These are phyloP conservation scores for Trichoderma koningii DNA, from an alignment of 2,329 filamentous ascomycete genomes.

Conservation along the genomic window DNA sequence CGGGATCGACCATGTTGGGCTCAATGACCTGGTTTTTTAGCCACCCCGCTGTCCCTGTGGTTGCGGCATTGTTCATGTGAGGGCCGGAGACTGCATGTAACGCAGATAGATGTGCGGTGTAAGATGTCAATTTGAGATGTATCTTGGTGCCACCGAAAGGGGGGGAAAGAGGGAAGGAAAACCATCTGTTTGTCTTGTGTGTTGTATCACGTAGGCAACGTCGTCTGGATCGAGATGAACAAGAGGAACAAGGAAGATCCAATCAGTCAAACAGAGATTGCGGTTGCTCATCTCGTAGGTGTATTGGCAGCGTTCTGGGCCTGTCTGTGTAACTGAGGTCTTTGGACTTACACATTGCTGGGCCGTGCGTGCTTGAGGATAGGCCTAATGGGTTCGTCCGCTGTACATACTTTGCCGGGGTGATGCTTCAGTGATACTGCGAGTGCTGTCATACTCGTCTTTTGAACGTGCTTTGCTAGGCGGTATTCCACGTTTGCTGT, in stretches of 20 bases:
- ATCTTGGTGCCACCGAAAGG: neutral
- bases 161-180: too few relatives aligned
- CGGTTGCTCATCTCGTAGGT: too few relatives aligned
- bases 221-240: too few relatives aligned
- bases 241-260: too few relatives aligned
- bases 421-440: neutral
- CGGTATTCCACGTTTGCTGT: too few relatives aligned
- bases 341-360: neutral
- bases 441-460: too few relatives aligned
- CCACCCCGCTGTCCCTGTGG: neutral
- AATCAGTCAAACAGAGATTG: too few relatives aligned
- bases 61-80: slow-evolving; percentile 11
- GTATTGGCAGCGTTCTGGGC: neutral
- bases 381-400: too few relatives aligned
- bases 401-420: neutral
- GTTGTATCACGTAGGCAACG: neutral
- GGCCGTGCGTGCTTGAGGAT: too few relatives aligned
- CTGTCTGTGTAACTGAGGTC: neutral
- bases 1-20: neutral
- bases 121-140: neutral
- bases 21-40: neutral
- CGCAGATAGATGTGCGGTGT: neutral
- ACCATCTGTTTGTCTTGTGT: neutral
- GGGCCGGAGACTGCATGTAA: slow-evolving; percentile 2
- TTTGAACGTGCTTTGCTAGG: too few relatives aligned